Percentiles rank a stretch among this genome's conserved stretches.
Evolutionary conservation across 1,139 yeast species (phyloP).

Genomic region (Waltiozyma solani): DNA sequence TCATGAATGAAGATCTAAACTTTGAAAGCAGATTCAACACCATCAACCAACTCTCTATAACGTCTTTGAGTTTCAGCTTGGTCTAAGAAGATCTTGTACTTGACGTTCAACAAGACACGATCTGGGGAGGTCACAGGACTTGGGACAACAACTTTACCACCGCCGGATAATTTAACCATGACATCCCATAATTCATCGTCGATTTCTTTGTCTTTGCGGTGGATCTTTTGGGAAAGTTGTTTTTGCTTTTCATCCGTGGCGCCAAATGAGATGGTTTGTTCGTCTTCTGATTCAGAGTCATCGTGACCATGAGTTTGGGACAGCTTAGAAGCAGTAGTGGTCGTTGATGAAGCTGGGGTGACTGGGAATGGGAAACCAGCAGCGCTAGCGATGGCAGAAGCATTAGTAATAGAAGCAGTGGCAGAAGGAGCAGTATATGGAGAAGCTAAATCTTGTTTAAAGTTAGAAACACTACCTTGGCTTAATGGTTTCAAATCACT

Average conservation of each 20-base stretch:
- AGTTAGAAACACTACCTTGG: background rate
- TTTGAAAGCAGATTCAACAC: constrained; percentile 36
- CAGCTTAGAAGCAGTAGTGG: background rate
- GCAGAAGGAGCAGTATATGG: constrained; percentile 75
- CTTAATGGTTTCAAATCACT: constrained; percentile 14
- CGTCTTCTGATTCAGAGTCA: constrained; percentile 18
- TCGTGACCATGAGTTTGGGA: constrained; percentile 1
- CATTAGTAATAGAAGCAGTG: constrained; percentile 47
- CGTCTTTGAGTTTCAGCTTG: constrained; percentile 74
- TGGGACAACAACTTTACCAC: constrained; percentile 73
- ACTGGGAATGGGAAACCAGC: constrained; percentile 45
- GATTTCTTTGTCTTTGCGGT: constrained; percentile 29
- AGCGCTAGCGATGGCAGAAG: constrained; percentile 38
- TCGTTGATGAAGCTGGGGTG: constrained; percentile 30
- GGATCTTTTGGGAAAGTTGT: constrained; percentile 21
- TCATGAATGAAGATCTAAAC: background rate
- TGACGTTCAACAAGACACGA: constrained; percentile 58
- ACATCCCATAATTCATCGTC: constrained; percentile 58
- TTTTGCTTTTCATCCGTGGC: constrained; percentile 43
- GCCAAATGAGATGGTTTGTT: constrained; percentile 48
- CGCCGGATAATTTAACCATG: constrained; percentile 78
- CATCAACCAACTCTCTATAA: constrained; percentile 63
- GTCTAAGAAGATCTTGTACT: constrained; percentile 78
- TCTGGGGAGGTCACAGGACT: constrained; percentile 48
- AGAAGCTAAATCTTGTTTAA: constrained; percentile 31